Evolutionary conservation across 106 monocot species (phyloP).

Genomic region (Dendrobium nobile): DNA sequence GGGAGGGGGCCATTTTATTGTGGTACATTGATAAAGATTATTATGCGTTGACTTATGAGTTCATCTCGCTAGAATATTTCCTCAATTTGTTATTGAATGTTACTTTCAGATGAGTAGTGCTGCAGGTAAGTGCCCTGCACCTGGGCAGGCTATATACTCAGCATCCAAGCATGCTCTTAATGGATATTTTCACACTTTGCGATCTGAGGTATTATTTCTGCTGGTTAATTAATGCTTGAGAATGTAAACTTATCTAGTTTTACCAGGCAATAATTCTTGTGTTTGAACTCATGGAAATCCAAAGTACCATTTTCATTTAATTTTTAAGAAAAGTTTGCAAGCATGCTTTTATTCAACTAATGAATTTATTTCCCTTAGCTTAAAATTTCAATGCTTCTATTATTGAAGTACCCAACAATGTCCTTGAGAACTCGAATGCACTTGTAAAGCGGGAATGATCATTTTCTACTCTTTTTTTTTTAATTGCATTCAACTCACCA

Average conservation of each 20-base stretch:
- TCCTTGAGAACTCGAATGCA: background rate
- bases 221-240: slow-evolving; percentile 1
- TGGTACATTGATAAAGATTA: slow-evolving; percentile 36
- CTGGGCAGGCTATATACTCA: slow-evolving; percentile 89
- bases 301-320: background rate
- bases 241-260: background rate
- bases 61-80: background rate
- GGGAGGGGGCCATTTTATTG: slow-evolving; percentile 83
- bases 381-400: background rate
- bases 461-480: background rate
- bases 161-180: slow-evolving; percentile 93
- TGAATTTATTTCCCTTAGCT: background rate
- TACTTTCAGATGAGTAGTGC: slow-evolving; percentile 75
- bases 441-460: background rate
- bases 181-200: slow-evolving; percentile 89
- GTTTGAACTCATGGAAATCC: background rate
- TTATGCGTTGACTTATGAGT: background rate
- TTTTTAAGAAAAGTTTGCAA: background rate
- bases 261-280: background rate
- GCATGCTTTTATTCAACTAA: background rate
- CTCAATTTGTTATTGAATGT: slow-evolving; percentile 10
- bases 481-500: background rate
- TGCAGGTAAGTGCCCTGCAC: slow-evolving; percentile 89
- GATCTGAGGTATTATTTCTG: slow-evolving; percentile 73
- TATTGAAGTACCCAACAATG: background rate